Evolutionary conservation across 257 asterid genomes (phyloP).

Genomic region (Solanum arcanum): DNA sequence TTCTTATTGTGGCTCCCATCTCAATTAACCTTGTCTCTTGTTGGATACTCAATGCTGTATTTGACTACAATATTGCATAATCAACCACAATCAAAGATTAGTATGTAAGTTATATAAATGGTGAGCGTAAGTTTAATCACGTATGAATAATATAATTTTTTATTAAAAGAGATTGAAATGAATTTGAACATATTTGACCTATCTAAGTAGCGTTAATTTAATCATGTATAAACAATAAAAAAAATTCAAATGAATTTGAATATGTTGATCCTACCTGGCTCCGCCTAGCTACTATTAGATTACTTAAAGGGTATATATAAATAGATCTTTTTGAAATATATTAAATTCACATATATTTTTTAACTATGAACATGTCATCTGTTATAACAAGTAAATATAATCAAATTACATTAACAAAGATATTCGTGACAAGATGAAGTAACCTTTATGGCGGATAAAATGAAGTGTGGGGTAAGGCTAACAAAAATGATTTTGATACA

Average conservation of each 20-base stretch:
- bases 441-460: background rate
- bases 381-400: background rate
- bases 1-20: constrained; percentile 42
- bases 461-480: too few relatives aligned
- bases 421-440: background rate
- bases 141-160: background rate
- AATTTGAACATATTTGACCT: background rate
- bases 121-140: background rate
- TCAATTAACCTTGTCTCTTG: constrained; percentile 30
- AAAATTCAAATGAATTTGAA: too few relatives aligned
- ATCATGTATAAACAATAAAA: too few relatives aligned
- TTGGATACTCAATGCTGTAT: constrained; percentile 24
- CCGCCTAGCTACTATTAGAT: accelerated
- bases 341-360: background rate
- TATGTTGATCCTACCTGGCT: background rate
- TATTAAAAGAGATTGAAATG: background rate
- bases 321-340: background rate
- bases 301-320: background rate
- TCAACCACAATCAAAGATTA: background rate
- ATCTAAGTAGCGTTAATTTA: too few relatives aligned
- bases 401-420: background rate
- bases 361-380: background rate
- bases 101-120: background rate
- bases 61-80: constrained; percentile 14
- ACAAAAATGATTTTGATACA: background rate